Evolutionary conservation across 2,329 filamentous ascomycete species (phyloP).

Genomic region (Teratosphaeria viscida): DNA sequence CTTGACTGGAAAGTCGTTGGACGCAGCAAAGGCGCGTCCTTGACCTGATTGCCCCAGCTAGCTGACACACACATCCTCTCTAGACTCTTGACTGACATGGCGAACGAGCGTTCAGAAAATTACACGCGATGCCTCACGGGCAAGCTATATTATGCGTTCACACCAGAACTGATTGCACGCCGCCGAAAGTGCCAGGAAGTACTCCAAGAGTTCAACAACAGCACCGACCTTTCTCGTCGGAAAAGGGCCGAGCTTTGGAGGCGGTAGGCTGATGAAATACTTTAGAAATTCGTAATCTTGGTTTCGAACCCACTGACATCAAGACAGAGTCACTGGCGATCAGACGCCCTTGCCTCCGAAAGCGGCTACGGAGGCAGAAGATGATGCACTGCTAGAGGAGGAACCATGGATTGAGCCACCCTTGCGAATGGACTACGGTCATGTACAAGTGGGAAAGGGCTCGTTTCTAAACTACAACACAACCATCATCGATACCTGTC

Average conservation of each 20-base stretch:
- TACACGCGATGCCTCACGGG: slow-evolving; percentile 22
- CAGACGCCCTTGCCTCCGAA: slow-evolving; percentile 51
- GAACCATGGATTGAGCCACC: slow-evolving; percentile 62
- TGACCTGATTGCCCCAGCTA: no score
- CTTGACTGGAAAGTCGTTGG: no score
- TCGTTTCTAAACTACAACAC: slow-evolving; percentile 71
- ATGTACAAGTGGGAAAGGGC: slow-evolving; percentile 57
- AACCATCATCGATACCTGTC: slow-evolving; percentile 66
- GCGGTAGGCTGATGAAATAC: slow-evolving; percentile 42
- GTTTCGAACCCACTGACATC: not conserved
- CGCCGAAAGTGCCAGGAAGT: slow-evolving; percentile 54
- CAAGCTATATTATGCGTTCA: slow-evolving; percentile 64
- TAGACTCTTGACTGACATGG: not conserved
- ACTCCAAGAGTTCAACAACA: slow-evolving; percentile 53
- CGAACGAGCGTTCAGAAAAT: slow-evolving; percentile 23
- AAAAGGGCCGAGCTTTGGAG: slow-evolving; percentile 57
- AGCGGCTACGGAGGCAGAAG: slow-evolving; percentile 48
- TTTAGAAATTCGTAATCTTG: not conserved
- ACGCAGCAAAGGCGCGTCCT: no score
- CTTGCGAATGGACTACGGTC: slow-evolving; percentile 68
- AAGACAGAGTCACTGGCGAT: slow-evolving; percentile 51
- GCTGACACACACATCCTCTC: no score
- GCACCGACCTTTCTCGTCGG: slow-evolving; percentile 49
- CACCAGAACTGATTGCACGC: slow-evolving; percentile 54
- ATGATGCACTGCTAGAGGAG: slow-evolving; percentile 48